Percentiles rank a stretch among this genome's conserved stretches.
These are phyloP conservation scores for Ganoderma lucidum DNA, from an alignment of 1,284 basidiomycete genomes.

Conservation along the genomic window DNA sequence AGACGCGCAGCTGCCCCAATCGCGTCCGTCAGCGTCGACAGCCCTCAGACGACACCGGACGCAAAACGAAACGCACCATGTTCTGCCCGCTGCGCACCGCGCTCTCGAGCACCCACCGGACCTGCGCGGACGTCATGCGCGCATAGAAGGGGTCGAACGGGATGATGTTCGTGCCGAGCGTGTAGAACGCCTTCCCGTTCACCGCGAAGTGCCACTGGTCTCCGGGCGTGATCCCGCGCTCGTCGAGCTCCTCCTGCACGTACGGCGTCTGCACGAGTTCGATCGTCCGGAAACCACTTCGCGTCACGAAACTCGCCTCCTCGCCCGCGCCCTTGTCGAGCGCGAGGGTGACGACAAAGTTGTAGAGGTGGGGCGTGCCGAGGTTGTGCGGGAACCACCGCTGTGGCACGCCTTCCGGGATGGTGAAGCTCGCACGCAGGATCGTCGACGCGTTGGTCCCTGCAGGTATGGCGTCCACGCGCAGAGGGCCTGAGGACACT, in stretches of 20 bases:
- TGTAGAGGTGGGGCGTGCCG: constrained; percentile 61
- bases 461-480: constrained; percentile 41
- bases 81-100: constrained; percentile 64
- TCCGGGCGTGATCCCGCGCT: constrained; percentile 61
- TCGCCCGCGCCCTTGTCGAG: constrained; percentile 26
- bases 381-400: constrained; percentile 66
- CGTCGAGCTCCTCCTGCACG: constrained; percentile 50
- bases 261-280: constrained; percentile 59
- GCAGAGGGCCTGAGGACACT: constrained; percentile 43
- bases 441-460: constrained; percentile 47
- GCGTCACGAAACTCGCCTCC: constrained; percentile 44
- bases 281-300: constrained; percentile 67
- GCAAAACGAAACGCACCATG: constrained; percentile 52
- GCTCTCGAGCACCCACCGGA: constrained; percentile 64
- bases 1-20: constrained; percentile 55
- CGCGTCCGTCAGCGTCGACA: neutral
- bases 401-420: constrained; percentile 54
- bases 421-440: constrained; percentile 52
- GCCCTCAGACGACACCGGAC: too few species aligned
- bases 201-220: constrained; percentile 68
- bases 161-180: constrained; percentile 63
- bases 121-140: constrained; percentile 56
- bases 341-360: constrained; percentile 50
- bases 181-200: constrained; percentile 64
- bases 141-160: constrained; percentile 69